These are phyloP conservation scores for Suillus brevipes DNA, from an alignment of 768 basidiomycete genomes.

Conservation along the genomic window DNA sequence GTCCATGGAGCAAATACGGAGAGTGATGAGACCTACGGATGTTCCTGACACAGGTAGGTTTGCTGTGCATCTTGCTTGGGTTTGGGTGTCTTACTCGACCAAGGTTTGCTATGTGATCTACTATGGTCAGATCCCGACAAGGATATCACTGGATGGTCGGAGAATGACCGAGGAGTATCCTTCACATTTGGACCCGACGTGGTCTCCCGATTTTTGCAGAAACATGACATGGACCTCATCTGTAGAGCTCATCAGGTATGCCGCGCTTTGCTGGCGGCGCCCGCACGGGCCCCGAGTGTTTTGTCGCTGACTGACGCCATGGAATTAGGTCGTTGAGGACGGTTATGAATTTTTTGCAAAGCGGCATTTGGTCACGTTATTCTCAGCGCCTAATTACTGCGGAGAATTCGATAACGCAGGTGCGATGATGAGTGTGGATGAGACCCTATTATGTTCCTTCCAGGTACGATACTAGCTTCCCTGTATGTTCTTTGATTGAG, in stretches of 20 bases:
- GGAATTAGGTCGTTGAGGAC: conserved; percentile 87
- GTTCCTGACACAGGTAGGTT: conserved; percentile 92
- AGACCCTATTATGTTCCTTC: conserved; percentile 96
- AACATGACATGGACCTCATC: conserved; percentile 99
- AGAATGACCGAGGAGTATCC: conserved; percentile 98
- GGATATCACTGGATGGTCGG: conserved; percentile 98
- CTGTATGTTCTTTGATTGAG: background rate
- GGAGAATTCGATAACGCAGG: conserved; percentile 99
- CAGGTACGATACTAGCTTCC: conserved; percentile 58
- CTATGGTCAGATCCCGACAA: conserved; percentile 99
- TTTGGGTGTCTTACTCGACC: background rate
- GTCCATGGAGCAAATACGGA: conserved; percentile 99
- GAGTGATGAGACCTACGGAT: conserved; percentile 98
- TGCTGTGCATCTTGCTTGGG: background rate
- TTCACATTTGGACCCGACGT: conserved; percentile 99
- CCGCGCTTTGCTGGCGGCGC: conserved; percentile 15
- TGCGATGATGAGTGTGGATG: conserved; percentile 99
- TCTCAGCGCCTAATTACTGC: conserved; percentile 95
- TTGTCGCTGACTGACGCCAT: conserved; percentile 7
- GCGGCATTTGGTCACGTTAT: conserved; percentile 92
- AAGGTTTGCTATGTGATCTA: conserved; percentile 92
- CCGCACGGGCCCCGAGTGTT: conserved; percentile 10
- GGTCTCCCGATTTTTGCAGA: conserved; percentile 96
- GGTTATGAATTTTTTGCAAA: conserved; percentile 99
- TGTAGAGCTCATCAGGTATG: conserved; percentile 96